phyloP scores from a whole-genome alignment of 345 rosid genomes.

The Eucalyptus caleyi region DNA sequence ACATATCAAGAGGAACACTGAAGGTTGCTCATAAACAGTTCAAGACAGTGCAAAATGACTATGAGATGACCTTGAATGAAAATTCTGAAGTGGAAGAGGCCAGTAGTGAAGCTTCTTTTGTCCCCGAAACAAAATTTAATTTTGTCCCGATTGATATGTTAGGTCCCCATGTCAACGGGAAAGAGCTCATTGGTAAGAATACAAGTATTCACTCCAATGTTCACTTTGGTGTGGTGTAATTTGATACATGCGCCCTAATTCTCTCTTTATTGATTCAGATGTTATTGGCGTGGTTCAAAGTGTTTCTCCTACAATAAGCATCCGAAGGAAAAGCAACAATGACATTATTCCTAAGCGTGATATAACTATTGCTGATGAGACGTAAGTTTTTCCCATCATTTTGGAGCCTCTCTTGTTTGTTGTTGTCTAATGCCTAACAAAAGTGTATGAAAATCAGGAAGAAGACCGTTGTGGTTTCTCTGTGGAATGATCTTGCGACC shows the following conservation, averaged over 20 bases:
- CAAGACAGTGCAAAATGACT: constrained; percentile 82
- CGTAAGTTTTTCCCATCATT: constrained; percentile 17
- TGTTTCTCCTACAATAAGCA: constrained; percentile 69
- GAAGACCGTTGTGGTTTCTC: constrained; percentile 73
- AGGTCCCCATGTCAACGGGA: constrained; percentile 63
- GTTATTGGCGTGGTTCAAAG: constrained; percentile 82
- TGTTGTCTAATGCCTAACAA: neutral
- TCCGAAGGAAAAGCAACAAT: constrained; percentile 69
- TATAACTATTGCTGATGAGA: constrained; percentile 68
- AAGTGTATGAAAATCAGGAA: constrained; percentile 21
- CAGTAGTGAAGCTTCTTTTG: constrained; percentile 41
- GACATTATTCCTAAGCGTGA: constrained; percentile 80
- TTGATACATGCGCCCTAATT: neutral
- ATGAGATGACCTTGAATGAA: constrained; percentile 89
- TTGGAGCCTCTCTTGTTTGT: neutral
- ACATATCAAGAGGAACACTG: constrained; percentile 72
- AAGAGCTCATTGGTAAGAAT: constrained; percentile 65
- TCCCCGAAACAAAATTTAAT: constrained; percentile 75
- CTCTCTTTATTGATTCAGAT: constrained; percentile 19
- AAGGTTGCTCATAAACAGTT: constrained; percentile 85
- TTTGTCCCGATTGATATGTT: constrained; percentile 75
- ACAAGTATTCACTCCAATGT: neutral
- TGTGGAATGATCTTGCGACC: constrained; percentile 90
- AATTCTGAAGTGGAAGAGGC: constrained; percentile 85
- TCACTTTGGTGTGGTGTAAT: neutral